phyloP scores from a whole-genome alignment of 495 filamentous ascomycete genomes.

The Penicillium diatomitis region DNA sequence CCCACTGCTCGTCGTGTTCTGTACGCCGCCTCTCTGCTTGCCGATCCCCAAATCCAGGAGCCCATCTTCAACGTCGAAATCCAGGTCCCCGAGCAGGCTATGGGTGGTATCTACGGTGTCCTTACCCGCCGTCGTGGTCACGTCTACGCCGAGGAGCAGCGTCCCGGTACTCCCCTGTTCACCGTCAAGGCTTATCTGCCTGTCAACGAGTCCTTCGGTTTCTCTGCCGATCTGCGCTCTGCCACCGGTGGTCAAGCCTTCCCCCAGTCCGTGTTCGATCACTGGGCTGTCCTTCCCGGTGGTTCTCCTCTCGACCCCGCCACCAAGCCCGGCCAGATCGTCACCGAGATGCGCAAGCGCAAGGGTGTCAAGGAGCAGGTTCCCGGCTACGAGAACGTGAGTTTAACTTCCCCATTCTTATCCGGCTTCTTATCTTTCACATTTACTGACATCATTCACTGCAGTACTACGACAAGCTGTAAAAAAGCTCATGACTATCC shows the following conservation, averaged over 20 bases:
- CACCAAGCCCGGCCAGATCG: constrained; percentile 77
- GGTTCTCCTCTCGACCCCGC: constrained; percentile 82
- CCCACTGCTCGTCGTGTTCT: constrained; percentile 96
- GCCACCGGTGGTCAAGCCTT: constrained; percentile 95
- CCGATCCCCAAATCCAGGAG: constrained; percentile 84
- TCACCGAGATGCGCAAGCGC: constrained; percentile 88
- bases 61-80: constrained; percentile 99
- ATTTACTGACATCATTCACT: constrained; percentile 41
- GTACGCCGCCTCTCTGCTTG: constrained; percentile 85
- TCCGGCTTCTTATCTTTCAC: not conserved
- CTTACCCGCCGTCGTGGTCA: constrained; percentile 96
- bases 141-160: constrained; percentile 98
- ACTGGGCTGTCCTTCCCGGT: constrained; percentile 93
- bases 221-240: constrained; percentile 92
- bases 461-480: constrained; percentile 99
- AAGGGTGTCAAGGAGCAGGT: constrained; percentile 98
- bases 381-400: constrained; percentile 87
- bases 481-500: constrained; percentile 40
- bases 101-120: constrained; percentile 99
- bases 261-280: constrained; percentile 97
- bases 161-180: constrained; percentile 97
- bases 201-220: constrained; percentile 99
- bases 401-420: constrained; percentile 24
- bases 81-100: constrained; percentile 95
- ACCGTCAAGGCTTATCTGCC: constrained; percentile 99